Percentiles rank a stretch among this genome's conserved stretches.
phyloP scores from a whole-genome alignment of 129 eudicot species.

The Flaveria robusta region DNA sequence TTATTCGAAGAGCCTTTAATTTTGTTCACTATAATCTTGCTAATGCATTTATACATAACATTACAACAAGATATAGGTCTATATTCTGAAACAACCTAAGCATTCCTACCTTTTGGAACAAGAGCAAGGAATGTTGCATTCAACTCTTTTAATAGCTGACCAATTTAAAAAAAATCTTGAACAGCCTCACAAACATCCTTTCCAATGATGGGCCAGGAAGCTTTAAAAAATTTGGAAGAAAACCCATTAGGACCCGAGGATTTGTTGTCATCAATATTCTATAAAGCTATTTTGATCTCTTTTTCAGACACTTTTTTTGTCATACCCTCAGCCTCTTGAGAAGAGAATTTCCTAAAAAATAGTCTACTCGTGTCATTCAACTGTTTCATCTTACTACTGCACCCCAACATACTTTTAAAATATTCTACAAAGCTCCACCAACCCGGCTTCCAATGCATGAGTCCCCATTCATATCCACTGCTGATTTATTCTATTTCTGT shows the following conservation, averaged over 20 bases:
- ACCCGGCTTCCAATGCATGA: too few species aligned
- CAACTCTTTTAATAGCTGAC: too few species aligned
- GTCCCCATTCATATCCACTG: too few species aligned
- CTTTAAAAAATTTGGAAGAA: background rate
- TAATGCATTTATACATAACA: too few species aligned
- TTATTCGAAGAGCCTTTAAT: too few species aligned
- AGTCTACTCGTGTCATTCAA: too few species aligned
- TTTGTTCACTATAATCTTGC: too few species aligned
- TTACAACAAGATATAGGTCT: background rate
- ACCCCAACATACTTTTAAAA: background rate
- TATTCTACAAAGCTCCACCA: background rate
- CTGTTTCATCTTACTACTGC: too few species aligned
- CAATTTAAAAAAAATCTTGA: too few species aligned
- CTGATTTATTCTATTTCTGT: background rate
- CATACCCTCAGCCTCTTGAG: background rate
- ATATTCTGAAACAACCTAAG: rapidly evolving
- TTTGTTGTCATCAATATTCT: background rate
- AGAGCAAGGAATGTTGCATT: background rate
- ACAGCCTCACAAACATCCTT: too few species aligned
- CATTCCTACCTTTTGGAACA: background rate
- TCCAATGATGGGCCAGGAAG: background rate
- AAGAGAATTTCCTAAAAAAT: too few species aligned
- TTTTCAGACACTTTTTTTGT: background rate
- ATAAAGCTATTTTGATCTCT: too few species aligned
- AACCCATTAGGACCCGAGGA: background rate